A percentile compares a stretch with the other conserved stretches of the same genome.
These are phyloP conservation scores for Podosphaera xanthii DNA, from an alignment of 2,329 filamentous ascomycete species.

Conservation along the genomic window DNA sequence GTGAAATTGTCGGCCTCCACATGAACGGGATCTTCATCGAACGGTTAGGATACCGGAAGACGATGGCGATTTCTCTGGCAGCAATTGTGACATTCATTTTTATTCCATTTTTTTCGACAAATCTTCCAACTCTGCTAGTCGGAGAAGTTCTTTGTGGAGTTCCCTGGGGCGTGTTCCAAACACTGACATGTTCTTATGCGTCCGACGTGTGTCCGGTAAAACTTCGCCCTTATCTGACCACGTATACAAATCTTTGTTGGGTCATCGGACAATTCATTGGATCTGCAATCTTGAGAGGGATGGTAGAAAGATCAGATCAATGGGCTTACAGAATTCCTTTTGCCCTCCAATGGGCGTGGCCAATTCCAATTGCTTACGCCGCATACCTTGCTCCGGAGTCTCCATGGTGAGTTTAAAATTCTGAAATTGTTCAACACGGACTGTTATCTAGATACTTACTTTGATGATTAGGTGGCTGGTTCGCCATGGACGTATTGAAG, in stretches of 20 bases:
- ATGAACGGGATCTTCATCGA: background rate
- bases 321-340: slow-evolving; percentile 13
- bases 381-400: slow-evolving; percentile 25
- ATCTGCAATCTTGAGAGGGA: slow-evolving; percentile 22
- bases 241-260: slow-evolving; percentile 27
- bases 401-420: slow-evolving; percentile 25
- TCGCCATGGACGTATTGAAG: slow-evolving; percentile 20
- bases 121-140: slow-evolving; percentile 5
- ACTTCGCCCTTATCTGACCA: slow-evolving; percentile 27
- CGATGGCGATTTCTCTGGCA: slow-evolving; percentile 6
- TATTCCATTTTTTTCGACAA: slow-evolving; percentile 8
- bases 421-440: background rate
- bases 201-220: slow-evolving; percentile 28
- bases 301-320: slow-evolving; percentile 5
- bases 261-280: slow-evolving; percentile 27
- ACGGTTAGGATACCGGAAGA: slow-evolving; percentile 8
- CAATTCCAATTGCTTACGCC: slow-evolving; percentile 21
- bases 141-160: slow-evolving; percentile 20
- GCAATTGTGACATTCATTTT: slow-evolving; percentile 6
- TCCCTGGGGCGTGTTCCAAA: slow-evolving; percentile 27
- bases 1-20: background rate
- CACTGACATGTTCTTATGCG: slow-evolving; percentile 9
- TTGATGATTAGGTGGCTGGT: slow-evolving; percentile 1
- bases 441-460: background rate
- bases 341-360: slow-evolving; percentile 30